These are phyloP conservation scores for Aaosphaeria arxii DNA, from an alignment of 2,329 filamentous ascomycete genomes.

Conservation along the genomic window DNA sequence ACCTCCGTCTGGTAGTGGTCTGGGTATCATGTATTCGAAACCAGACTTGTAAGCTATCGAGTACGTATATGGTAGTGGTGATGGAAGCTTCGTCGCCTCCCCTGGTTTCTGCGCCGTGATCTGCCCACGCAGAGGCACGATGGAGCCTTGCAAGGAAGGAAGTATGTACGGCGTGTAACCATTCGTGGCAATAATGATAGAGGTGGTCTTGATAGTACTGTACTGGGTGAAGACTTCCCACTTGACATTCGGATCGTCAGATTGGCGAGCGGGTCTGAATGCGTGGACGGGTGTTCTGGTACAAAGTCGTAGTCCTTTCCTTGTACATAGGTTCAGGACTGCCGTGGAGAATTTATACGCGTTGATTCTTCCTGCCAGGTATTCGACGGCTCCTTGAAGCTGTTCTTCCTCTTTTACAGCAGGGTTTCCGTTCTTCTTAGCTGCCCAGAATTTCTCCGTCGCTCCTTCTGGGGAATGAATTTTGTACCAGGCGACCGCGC, in stretches of 20 bases:
- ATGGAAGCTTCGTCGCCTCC: slow-evolving; percentile 34
- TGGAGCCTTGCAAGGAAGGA: slow-evolving; percentile 37
- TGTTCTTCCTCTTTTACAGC: slow-evolving; percentile 12
- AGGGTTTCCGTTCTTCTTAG: slow-evolving; percentile 14
- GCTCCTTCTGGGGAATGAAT: slow-evolving; percentile 13
- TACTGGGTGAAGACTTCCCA: slow-evolving; percentile 16
- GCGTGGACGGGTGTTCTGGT: slow-evolving; percentile 26
- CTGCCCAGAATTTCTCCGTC: slow-evolving; percentile 16
- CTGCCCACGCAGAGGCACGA: slow-evolving; percentile 42
- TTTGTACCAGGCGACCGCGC: slow-evolving; percentile 27
- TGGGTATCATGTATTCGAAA: slow-evolving; percentile 66
- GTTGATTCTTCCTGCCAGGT: slow-evolving; percentile 28
- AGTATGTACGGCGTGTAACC: slow-evolving; percentile 32
- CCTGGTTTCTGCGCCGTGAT: slow-evolving; percentile 38
- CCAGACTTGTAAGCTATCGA: slow-evolving; percentile 60
- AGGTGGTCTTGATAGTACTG: slow-evolving; percentile 11
- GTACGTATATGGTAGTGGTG: slow-evolving; percentile 52
- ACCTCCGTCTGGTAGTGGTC: slow-evolving; percentile 36
- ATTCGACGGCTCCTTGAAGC: slow-evolving; percentile 27
- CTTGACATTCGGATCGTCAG: neutral
- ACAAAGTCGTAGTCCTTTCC: slow-evolving; percentile 23
- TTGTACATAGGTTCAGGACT: slow-evolving; percentile 21
- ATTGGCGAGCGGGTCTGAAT: neutral
- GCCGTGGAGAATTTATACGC: slow-evolving; percentile 31
- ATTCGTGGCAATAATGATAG: slow-evolving; percentile 33